Base-by-base conservation (phyloP, 225 moss, liverwort and hornwort species). In the Climacium dendroides region DNA sequence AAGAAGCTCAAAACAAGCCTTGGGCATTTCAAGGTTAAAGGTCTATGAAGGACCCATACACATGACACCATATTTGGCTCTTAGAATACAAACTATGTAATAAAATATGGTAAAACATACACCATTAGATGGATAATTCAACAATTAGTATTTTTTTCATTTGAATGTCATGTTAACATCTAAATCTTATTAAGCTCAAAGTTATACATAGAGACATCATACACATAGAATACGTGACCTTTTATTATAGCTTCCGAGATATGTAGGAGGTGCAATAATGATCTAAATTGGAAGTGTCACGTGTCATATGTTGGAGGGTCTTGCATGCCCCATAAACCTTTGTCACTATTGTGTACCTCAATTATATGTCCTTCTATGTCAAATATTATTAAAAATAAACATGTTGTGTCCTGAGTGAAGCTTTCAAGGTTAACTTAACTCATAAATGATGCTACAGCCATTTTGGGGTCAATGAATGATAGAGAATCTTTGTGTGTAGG, bases 11-110 rank as follows among this genome's bases (percentile, higher is more conserved):
- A 45, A 45, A 45, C 45, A 45, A 45, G 45, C 45, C 45, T 45
- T 45, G 45, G 45, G 45, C 6, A 6, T 45, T 45, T 45, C 6
- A 8, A 8, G 8, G 45, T 45, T 45, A 13, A 50, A 13, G 13
- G 1, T 12, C 32, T 12, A 19, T 12, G 0, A 1, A 0, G 7
- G 7, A 6, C 0, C 0, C 1, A 15, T 48, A 20, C 4, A 5
- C 8, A 48, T 48, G 4, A 1, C 32, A 32, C 4, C n/a, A n/a
- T 0, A 7, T 20, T 50, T 74, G 74, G 5, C 3, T 34, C 1
- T 20, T 50, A 20, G 3, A 13, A 50, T 32, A 50, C 34, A 50
- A 29, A 50, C 2, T 13, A 20, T 50, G 32, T 13, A 19, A 0
- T 19, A 2, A 19, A 30, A 19, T 6, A 13, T 74, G 6, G 0